These are phyloP conservation scores for Persicaria maculosa DNA, from an alignment of 148 eudicot species.

Conservation along the genomic window DNA sequence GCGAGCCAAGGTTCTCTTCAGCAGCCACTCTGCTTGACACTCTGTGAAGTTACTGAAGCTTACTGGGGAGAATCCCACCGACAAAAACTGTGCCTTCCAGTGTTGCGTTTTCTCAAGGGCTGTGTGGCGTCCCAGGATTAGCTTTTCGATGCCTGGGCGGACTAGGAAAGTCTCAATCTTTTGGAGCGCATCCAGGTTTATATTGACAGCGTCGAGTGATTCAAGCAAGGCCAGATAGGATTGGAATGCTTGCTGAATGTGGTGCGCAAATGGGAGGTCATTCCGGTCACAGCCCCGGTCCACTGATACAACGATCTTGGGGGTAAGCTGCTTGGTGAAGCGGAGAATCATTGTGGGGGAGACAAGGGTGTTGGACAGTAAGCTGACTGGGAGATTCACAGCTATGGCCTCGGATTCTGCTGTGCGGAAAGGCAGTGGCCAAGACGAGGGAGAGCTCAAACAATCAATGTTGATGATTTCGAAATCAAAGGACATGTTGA, in stretches of 20 bases:
- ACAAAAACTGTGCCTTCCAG: conserved; percentile 70
- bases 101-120: conserved; percentile 67
- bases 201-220: conserved; percentile 77
- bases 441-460: conserved; percentile 41
- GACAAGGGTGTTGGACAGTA: conserved; percentile 39
- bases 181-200: conserved; percentile 47
- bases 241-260: conserved; percentile 63
- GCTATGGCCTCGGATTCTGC: conserved; percentile 69
- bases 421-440: conserved; percentile 37
- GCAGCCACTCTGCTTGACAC: conserved; percentile 76
- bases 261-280: conserved; percentile 72
- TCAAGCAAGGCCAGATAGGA: conserved; percentile 68
- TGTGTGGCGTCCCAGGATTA: conserved; percentile 53
- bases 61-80: conserved; percentile 57
- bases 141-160: conserved; percentile 69
- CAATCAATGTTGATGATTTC: conserved; percentile 57
- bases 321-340: conserved; percentile 60
- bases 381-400: conserved; percentile 65
- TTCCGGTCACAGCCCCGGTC: conserved; percentile 78
- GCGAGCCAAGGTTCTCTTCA: conserved; percentile 68
- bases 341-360: conserved; percentile 49
- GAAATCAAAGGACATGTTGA: conserved; percentile 62
- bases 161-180: conserved; percentile 78
- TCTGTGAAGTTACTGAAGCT: conserved; percentile 80
- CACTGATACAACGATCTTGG: conserved; percentile 67